Evolutionary conservation across 345 rosid species (phyloP).

Genomic region (Pistacia atlantica): DNA sequence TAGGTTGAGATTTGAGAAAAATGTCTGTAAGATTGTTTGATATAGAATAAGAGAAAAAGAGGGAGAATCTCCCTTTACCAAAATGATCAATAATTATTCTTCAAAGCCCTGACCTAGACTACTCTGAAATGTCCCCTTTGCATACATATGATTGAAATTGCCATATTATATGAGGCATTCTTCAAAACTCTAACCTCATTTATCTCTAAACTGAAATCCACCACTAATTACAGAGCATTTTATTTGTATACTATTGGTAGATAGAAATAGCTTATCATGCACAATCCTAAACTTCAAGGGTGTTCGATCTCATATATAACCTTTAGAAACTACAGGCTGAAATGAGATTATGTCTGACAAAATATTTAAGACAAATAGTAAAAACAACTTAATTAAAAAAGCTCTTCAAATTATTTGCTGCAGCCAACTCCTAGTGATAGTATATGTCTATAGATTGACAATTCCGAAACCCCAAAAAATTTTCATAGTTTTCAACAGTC

Average conservation of each 20-base stretch:
- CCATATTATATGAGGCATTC: not conserved
- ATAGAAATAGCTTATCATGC: not conserved
- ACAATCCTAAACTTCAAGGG: not conserved
- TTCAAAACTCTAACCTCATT: not conserved
- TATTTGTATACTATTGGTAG: not conserved
- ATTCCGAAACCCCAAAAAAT: not conserved
- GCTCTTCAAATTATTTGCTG: not conserved
- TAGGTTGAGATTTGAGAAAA: too few species aligned
- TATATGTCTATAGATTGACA: not conserved
- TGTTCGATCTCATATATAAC: not conserved
- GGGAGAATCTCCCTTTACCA: not conserved
- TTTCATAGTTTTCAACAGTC: not conserved
- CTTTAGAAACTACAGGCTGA: not conserved
- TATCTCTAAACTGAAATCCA: not conserved
- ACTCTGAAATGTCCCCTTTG: not conserved
- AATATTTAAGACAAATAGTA: not conserved
- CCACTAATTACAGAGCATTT: not conserved
- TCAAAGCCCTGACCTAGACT: not conserved
- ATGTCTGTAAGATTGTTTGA: too few species aligned
- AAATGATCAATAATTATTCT: constrained; percentile 1
- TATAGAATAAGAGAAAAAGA: not conserved
- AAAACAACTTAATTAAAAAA: not conserved
- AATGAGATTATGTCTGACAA: not conserved
- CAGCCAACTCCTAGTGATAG: not conserved
- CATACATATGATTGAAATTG: too few species aligned